phyloP scores from a whole-genome alignment of 192 early-diverging fungal species.

The Chytriomyces sp. region DNA sequence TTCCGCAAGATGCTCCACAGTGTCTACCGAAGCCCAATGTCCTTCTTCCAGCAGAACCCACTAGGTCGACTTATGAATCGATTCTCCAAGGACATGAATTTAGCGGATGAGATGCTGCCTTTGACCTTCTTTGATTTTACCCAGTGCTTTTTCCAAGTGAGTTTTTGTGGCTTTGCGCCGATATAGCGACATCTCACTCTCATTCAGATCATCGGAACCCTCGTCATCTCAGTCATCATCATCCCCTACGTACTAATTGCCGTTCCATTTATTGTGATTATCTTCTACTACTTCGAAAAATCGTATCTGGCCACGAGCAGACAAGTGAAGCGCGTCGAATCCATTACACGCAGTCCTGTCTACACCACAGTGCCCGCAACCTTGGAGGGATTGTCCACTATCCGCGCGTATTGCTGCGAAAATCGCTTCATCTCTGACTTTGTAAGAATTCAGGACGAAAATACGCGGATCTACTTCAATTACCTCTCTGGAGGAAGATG shows the following conservation, averaged over 20 bases:
- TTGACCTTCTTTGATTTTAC: conserved; percentile 56
- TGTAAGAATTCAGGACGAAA: conserved; percentile 58
- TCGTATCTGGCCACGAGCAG: conserved; percentile 59
- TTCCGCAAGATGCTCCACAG: conserved; percentile 49
- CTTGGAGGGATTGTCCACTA: conserved; percentile 67
- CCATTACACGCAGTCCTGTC: conserved; percentile 66
- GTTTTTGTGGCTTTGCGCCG: background rate
- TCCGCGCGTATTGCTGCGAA: conserved; percentile 67
- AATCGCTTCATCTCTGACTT: conserved; percentile 58
- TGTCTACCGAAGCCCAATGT: conserved; percentile 54
- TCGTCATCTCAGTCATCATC: conserved; percentile 61
- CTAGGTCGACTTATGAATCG: conserved; percentile 66
- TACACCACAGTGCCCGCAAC: conserved; percentile 63
- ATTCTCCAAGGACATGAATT: conserved; percentile 58
- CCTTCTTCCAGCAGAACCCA: conserved; percentile 63
- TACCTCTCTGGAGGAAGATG: conserved; percentile 44
- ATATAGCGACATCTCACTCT: background rate
- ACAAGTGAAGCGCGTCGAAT: conserved; percentile 72
- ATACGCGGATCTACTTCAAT: conserved; percentile 60
- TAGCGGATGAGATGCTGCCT: conserved; percentile 63
- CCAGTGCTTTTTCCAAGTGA: conserved; percentile 61
- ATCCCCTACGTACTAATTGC: conserved; percentile 62
- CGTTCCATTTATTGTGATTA: conserved; percentile 46
- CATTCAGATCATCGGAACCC: conserved; percentile 52
- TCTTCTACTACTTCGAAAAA: conserved; percentile 54